Evolutionary conservation across 768 basidiomycete species (phyloP), one percentile per base, ranked within the genome.

Genomic region (Clavulina sp.): DNA sequence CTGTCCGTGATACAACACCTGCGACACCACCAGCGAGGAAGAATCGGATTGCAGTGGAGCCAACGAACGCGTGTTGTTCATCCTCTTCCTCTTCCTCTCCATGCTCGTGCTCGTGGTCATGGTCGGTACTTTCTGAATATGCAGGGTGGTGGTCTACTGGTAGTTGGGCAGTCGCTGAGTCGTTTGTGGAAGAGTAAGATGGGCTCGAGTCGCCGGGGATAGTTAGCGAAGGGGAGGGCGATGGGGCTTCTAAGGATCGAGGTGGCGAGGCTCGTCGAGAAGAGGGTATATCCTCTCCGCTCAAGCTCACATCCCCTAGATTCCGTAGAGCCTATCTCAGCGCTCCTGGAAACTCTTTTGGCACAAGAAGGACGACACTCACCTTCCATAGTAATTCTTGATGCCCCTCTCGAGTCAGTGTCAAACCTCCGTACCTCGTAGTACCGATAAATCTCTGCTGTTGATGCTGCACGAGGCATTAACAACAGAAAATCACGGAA

Each of bases 1-100:
- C 91, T 41, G 92, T 85, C 58, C 95, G 75, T 13, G 93, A 97
- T 28, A 96, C 95, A 56, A 85, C 87, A 53, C 95, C 95, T 13
- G 95, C 95, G 6, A 92, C 68, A 13, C 95, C 95, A 32, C 95
- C 95, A 4, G 95, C 95, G 9, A 88, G 66, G 41, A 99, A 73
- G 66, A 93, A 99, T 61, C 81, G 84, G 65, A 91, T 69, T 6
- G 93, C 82, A 0, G 81, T 78, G 53, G 73, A 70, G 54, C 76
- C 81, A 21, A 88, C 64, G 65, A 76, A 75, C 54, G 68, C 69
- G 50, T 74, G 75, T 18, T 72, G 71, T 38, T 79, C 76, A 32
- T 77, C 75, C 18, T 78, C 76, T 29, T 78, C 76, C 24, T 63
- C 63, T 16, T 63, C 63, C 23, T 61, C 60, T 18, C 65, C 64